A percentile compares a stretch with the other conserved stretches of the same genome.
These are phyloP conservation scores for Mycena vulgaris DNA, from an alignment of 768 basidiomycete genomes.

Conservation along the genomic window DNA sequence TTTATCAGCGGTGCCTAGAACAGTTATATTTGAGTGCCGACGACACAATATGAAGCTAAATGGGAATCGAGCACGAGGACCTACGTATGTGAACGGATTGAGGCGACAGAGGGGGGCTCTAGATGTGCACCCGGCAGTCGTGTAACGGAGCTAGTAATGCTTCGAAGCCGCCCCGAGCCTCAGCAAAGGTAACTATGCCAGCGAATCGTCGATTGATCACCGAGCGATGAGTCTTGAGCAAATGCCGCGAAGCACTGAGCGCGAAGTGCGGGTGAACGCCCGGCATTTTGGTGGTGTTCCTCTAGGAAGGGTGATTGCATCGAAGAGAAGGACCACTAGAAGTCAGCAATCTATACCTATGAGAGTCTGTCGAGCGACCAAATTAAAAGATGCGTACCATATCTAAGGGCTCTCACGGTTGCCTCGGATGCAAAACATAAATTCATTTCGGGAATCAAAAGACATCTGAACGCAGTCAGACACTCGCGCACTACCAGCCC, in stretches of 20 bases:
- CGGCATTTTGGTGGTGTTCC: not conserved
- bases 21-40: constrained; percentile 1
- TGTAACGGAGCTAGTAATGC: not conserved
- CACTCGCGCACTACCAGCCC: constrained; percentile 21
- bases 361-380: not conserved
- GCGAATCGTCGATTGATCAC: constrained; percentile 18
- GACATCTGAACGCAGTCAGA: too few species aligned
- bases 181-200: constrained; percentile 11
- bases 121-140: not conserved
- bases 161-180: not conserved
- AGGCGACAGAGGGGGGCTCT: not conserved
- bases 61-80: not conserved
- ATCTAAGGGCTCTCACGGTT: not conserved
- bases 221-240: not conserved
- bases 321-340: not conserved
- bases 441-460: not conserved
- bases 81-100: not conserved
- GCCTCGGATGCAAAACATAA: not conserved
- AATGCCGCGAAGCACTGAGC: not conserved
- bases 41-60: constrained; percentile 15
- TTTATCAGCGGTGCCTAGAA: constrained; percentile 11
- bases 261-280: constrained; percentile 1
- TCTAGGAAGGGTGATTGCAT: not conserved
- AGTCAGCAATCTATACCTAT: not conserved
- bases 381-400: constrained; percentile 21